Percentiles rank a stretch among this genome's conserved stretches.
phyloP scores from a whole-genome alignment of 768 basidiomycete genomes.

The Termitomyces sp. region DNA sequence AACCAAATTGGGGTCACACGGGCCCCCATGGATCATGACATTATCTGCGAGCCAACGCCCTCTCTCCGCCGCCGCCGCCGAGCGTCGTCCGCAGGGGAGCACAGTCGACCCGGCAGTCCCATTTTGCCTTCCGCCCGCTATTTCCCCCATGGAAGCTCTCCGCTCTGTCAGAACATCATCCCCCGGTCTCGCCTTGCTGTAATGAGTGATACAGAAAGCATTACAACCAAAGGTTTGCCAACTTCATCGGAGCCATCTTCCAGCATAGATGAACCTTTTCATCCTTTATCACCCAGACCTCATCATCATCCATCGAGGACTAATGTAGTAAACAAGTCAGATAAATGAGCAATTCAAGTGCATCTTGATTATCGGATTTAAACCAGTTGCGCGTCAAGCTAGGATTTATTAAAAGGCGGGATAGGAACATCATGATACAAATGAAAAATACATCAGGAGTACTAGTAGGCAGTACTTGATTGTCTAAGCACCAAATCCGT shows the following conservation, averaged over 20 bases:
- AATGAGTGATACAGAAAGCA: conserved; percentile 15
- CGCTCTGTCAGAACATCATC: conserved; percentile 19
- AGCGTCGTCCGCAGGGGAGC: conserved; percentile 47
- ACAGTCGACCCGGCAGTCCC: conserved; percentile 8
- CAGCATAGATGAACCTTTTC: not conserved
- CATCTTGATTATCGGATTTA: too few species aligned
- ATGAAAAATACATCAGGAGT: not conserved
- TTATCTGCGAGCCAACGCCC: not conserved
- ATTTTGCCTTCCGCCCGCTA: not conserved
- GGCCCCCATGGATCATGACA: not conserved
- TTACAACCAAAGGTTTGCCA: not conserved
- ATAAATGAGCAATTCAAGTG: not conserved
- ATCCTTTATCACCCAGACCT: conserved; percentile 16
- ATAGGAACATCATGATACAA: not conserved
- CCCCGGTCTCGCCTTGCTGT: conserved; percentile 22
- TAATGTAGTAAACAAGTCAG: too few species aligned
- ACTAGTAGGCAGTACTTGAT: conserved; percentile 17
- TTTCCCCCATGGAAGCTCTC: not conserved
- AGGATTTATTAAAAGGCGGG: not conserved
- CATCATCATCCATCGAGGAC: conserved; percentile 2
- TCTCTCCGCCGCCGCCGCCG: conserved; percentile 27
- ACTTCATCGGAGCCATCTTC: not conserved
- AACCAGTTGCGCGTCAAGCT: not conserved
- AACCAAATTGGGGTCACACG: not conserved
- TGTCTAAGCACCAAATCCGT: conserved; percentile 83